Percentiles rank a stretch among this genome's conserved stretches.
Evolutionary conservation across 768 basidiomycete genomes (phyloP).

Genomic region (Asterophora lycoperdoides): DNA sequence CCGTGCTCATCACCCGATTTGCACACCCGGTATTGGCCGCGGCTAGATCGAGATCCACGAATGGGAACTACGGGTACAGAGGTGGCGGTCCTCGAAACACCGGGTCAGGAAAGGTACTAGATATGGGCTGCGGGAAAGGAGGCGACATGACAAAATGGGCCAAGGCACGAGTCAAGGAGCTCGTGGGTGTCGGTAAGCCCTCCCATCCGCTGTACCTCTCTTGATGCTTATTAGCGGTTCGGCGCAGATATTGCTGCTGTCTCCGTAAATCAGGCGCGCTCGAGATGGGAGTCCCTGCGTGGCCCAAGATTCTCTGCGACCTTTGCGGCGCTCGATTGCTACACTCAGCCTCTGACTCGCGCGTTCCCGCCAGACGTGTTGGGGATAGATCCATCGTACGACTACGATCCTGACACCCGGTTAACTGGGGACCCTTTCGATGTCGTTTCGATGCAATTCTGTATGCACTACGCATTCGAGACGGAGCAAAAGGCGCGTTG

Average conservation of each 20-base stretch:
- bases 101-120: conserved; percentile 74
- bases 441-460: conserved; percentile 98
- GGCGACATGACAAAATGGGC: conserved; percentile 96
- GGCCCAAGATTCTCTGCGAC: conserved; percentile 64
- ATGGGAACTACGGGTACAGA: conserved; percentile 19
- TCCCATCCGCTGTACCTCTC: conserved; percentile 6
- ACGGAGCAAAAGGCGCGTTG: conserved; percentile 78
- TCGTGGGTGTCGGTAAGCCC: conserved; percentile 72
- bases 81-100: conserved; percentile 24
- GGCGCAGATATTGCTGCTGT: conserved; percentile 78
- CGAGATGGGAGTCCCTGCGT: conserved; percentile 56
- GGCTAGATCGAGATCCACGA: conserved; percentile 25
- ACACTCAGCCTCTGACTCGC: conserved; percentile 62
- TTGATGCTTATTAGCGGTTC: conserved; percentile 1
- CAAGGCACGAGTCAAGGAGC: conserved; percentile 75
- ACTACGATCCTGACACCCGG: conserved; percentile 7
- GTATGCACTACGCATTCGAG: conserved; percentile 99
- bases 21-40: conserved; percentile 62
- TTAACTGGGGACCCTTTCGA: conserved; percentile 63
- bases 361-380: conserved; percentile 63
- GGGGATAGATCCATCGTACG: conserved; percentile 23
- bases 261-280: conserved; percentile 84
- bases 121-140: conserved; percentile 98
- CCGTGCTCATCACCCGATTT: conserved; percentile 89
- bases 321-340: conserved; percentile 90